Evolutionary conservation across 768 basidiomycete genomes (phyloP).

Genomic region (Amanita subjunquillea): DNA sequence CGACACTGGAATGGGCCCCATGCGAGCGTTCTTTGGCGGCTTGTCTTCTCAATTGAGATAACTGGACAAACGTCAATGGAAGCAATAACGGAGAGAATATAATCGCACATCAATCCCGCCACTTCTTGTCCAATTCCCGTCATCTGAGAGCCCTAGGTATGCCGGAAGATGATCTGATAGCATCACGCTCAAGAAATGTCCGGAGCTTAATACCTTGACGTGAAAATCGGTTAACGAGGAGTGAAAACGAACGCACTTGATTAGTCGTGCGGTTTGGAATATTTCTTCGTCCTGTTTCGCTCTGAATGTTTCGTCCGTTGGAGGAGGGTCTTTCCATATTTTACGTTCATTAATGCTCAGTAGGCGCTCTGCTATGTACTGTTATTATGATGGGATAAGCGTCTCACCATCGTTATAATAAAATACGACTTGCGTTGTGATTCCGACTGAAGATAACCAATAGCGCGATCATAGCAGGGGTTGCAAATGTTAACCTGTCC

Average conservation of each 20-base stretch:
- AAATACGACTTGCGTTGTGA: conserved; percentile 36
- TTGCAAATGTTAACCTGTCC: conserved; percentile 38
- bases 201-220: conserved; percentile 21
- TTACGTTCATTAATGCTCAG: conserved; percentile 45
- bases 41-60: background rate
- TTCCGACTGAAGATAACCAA: conserved; percentile 48
- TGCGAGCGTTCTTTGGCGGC: conserved; percentile 28
- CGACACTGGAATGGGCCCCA: conserved; percentile 60
- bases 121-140: conserved; percentile 32
- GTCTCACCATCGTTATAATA: background rate
- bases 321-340: conserved; percentile 32
- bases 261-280: conserved; percentile 44
- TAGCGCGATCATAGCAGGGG: conserved; percentile 42
- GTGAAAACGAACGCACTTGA: conserved; percentile 24
- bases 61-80: background rate
- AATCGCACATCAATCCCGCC: conserved; percentile 1
- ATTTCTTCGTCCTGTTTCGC: conserved; percentile 42
- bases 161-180: conserved; percentile 52
- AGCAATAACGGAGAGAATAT: background rate
- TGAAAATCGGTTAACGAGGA: background rate
- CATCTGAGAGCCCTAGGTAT: conserved; percentile 44
- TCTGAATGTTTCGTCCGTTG: conserved; percentile 14
- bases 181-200: conserved; percentile 44
- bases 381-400: background rate
- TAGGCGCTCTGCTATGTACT: conserved; percentile 46